Evolutionary conservation across 2,329 filamentous ascomycete genomes (phyloP).

Genomic region (Pyricularia pennisetigena): DNA sequence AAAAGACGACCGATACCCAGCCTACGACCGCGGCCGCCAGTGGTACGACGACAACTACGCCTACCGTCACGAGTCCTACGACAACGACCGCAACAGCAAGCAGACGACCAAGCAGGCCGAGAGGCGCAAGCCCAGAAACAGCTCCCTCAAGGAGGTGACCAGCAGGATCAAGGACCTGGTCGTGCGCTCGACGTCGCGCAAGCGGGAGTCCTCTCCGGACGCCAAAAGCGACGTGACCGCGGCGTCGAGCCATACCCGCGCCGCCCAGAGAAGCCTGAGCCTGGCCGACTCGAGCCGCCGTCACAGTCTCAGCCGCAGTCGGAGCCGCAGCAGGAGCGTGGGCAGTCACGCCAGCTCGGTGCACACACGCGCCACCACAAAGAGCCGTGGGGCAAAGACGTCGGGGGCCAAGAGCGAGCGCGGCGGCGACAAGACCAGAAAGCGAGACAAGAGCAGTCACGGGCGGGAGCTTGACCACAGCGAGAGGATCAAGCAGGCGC

Average conservation of each 20-base stretch:
- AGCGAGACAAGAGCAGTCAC: neutral
- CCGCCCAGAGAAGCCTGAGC: neutral
- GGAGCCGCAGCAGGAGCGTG: neutral
- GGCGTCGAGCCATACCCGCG: neutral
- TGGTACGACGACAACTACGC: slow-evolving; percentile 4
- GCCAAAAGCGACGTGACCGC: neutral
- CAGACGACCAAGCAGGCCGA: no score
- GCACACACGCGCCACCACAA: neutral
- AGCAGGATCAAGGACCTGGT: neutral
- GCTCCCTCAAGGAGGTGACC: neutral
- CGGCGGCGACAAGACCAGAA: neutral
- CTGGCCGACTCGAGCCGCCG: neutral
- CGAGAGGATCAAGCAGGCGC: slow-evolving; percentile 18
- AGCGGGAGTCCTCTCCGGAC: neutral
- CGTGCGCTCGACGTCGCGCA: neutral
- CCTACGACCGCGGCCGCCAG: slow-evolving; percentile 1
- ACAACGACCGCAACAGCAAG: neutral
- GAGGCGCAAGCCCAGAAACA: neutral
- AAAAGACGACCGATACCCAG: neutral
- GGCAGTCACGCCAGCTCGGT: neutral
- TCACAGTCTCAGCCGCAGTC: neutral
- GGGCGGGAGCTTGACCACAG: neutral
- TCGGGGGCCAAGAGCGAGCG: neutral
- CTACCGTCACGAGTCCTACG: neutral
- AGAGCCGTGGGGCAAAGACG: neutral